A percentile compares a stretch with the other conserved stretches of the same genome.
phyloP scores from a whole-genome alignment of 2,329 filamentous ascomycete species.

The Botrytis cinerea region DNA sequence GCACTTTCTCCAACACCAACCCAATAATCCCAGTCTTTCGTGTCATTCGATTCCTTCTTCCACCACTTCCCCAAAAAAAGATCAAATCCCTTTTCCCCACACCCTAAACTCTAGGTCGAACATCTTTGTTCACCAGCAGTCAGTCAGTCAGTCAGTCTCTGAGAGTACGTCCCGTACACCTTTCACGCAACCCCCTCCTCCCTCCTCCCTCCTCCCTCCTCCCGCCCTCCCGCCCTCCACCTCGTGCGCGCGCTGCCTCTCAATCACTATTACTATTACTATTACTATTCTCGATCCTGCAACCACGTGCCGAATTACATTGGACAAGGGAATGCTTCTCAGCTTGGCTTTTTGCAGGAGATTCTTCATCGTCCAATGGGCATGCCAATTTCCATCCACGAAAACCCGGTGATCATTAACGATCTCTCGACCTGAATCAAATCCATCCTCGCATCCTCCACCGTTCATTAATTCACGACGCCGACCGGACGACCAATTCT shows the following conservation, averaged over 20 bases:
- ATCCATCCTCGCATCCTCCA: conserved; percentile 26
- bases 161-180: background rate
- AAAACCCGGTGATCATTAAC: conserved; percentile 38
- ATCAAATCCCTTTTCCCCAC: conserved; percentile 20
- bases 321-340: conserved; percentile 34
- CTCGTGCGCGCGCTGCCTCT: background rate
- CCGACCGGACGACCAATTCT: conserved; percentile 29
- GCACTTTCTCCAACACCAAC: background rate
- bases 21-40: conserved; percentile 3
- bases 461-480: conserved; percentile 26
- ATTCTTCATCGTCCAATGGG: conserved; percentile 35
- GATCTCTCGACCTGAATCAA: conserved; percentile 24
- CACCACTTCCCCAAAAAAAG: conserved; percentile 5
- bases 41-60: conserved; percentile 21
- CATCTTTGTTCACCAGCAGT: conserved; percentile 5
- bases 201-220: background rate
- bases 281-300: background rate
- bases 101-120: conserved; percentile 22
- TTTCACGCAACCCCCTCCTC: background rate
- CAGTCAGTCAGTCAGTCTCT: background rate
- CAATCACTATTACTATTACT: background rate
- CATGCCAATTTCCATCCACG: conserved; percentile 35
- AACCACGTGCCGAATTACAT: conserved; percentile 18
- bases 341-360: conserved; percentile 30
- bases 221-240: background rate